Percentiles rank a stretch among this genome's conserved stretches.
Conservation (phyloP, 2,329 filamentous ascomycete species). For the Phialophora tarda region DNA sequence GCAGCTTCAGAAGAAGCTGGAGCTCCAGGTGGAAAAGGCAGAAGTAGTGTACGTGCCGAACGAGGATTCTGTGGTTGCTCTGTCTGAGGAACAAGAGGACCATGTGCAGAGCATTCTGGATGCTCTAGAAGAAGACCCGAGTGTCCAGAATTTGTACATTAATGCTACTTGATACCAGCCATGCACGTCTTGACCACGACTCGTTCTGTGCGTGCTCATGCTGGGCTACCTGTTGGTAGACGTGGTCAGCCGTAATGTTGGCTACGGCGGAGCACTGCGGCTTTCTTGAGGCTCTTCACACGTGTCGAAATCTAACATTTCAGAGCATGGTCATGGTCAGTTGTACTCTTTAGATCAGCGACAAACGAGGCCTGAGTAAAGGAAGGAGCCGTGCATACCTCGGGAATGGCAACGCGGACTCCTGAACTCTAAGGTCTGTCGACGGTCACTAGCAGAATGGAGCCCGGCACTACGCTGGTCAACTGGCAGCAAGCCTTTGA, state of each 20-base stretch:
- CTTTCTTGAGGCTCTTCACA: background rate
- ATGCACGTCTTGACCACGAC: slow-evolving; percentile 5
- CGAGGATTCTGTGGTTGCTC: slow-evolving; percentile 74
- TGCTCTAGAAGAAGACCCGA: slow-evolving; percentile 65
- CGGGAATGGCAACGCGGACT: background rate
- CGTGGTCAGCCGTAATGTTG: background rate
- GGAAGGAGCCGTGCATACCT: background rate
- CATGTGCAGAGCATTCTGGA: slow-evolving; percentile 65
- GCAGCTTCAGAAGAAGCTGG: slow-evolving; percentile 66
- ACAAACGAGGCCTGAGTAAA: background rate
- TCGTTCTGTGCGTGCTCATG: background rate
- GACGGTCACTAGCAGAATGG: slow-evolving; percentile 16
- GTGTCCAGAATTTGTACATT: slow-evolving; percentile 78
- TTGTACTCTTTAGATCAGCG: background rate
- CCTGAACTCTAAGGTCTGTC: background rate
- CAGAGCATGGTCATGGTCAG: background rate
- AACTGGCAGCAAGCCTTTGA: slow-evolving; percentile 72
- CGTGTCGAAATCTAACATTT: background rate
- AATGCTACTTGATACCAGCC: slow-evolving; percentile 57
- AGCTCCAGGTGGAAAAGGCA: slow-evolving; percentile 70
- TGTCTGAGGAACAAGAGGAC: slow-evolving; percentile 61
- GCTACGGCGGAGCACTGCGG: background rate
- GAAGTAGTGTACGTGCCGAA: slow-evolving; percentile 88
- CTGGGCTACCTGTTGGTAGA: background rate
- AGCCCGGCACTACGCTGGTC: slow-evolving; percentile 22